Percentiles rank a stretch among this genome's conserved stretches.
Evolutionary conservation across 768 basidiomycete genomes (phyloP).

Genomic region (Xerocomellus dryophilus): DNA sequence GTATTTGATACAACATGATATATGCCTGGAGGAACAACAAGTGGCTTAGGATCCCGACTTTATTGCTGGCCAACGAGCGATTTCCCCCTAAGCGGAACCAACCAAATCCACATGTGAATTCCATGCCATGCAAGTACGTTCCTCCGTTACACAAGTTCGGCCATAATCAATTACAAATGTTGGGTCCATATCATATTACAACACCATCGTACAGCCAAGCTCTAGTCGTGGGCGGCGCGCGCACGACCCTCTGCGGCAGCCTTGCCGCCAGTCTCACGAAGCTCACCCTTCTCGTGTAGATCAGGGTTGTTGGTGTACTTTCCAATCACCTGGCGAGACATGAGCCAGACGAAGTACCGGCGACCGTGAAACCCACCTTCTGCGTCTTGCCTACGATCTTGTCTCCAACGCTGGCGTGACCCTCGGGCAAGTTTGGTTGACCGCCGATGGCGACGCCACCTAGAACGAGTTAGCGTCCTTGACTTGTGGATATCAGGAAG

Average conservation of each 20-base stretch:
- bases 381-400: constrained; percentile 58
- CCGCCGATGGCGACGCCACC: constrained; percentile 30
- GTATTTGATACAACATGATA: too few species aligned
- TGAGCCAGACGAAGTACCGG: background rate
- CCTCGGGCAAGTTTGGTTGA: constrained; percentile 24
- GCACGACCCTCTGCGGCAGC: constrained; percentile 41
- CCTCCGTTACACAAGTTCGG: too few species aligned
- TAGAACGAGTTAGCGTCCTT: background rate
- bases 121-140: too few species aligned
- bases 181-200: background rate
- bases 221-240: constrained; percentile 41
- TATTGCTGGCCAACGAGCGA: too few species aligned
- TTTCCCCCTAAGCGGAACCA: too few species aligned
- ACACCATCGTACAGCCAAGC: background rate
- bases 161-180: too few species aligned
- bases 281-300: constrained; percentile 53
- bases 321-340: constrained; percentile 41
- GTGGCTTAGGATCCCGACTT: too few species aligned
- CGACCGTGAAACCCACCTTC: constrained; percentile 37
- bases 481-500: background rate
- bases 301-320: constrained; percentile 47
- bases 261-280: constrained; percentile 54
- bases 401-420: constrained; percentile 46
- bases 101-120: too few species aligned
- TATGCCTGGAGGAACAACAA: too few species aligned